A percentile compares a stretch with the other conserved stretches of the same genome.
phyloP scores from a whole-genome alignment of 1,139 yeast species.

The Suhomyces atakaporum region DNA sequence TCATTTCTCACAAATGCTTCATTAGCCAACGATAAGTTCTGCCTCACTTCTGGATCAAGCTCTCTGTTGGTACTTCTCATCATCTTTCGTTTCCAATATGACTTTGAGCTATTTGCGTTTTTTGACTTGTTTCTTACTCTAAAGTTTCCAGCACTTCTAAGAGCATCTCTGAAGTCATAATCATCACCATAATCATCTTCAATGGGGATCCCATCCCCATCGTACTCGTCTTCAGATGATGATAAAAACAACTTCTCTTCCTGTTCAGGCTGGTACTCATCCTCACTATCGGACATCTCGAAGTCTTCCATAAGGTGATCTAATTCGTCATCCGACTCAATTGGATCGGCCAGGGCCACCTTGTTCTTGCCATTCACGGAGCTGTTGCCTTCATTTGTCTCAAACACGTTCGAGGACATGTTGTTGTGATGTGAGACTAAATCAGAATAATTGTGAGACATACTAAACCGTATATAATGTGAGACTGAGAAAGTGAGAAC shows the following conservation, averaged over 20 bases:
- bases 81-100: constrained; percentile 36
- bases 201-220: constrained; percentile 22
- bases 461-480: too few relatives aligned
- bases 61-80: constrained; percentile 44
- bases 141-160: constrained; percentile 64
- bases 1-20: constrained; percentile 74
- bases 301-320: constrained; percentile 19
- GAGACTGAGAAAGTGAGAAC: too few relatives aligned
- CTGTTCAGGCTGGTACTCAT: constrained; percentile 9
- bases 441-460: too few relatives aligned
- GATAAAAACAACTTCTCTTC: constrained; percentile 19
- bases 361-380: constrained; percentile 11
- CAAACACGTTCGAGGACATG: constrained; percentile 18
- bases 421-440: constrained; percentile 4
- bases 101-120: constrained; percentile 30
- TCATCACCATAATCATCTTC: constrained; percentile 47
- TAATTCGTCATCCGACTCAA: constrained; percentile 15
- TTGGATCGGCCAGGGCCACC: constrained; percentile 4
- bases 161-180: constrained; percentile 57
- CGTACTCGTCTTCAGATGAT: constrained; percentile 27
- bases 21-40: constrained; percentile 69
- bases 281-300: constrained; percentile 14
- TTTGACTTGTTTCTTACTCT: constrained; percentile 45
- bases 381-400: constrained; percentile 11
- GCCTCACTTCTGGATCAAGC: constrained; percentile 70